phyloP scores from a whole-genome alignment of 106 monocot genomes.

The Vanilla planifolia region DNA sequence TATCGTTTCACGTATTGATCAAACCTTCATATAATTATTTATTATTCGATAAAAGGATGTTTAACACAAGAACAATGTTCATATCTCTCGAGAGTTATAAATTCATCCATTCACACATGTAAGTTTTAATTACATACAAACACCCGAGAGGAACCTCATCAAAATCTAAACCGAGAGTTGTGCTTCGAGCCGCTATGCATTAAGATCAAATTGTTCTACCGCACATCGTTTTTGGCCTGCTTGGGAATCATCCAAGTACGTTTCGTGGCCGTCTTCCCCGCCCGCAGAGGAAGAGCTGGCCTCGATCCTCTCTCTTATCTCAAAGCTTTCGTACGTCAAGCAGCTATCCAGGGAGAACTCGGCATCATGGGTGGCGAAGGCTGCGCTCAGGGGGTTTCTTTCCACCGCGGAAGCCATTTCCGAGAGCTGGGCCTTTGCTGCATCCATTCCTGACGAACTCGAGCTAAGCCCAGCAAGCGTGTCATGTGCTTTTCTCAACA shows the following conservation, averaged over 20 bases:
- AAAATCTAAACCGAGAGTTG: too few species aligned
- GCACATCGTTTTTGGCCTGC: neutral
- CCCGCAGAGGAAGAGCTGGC: conserved; percentile 7
- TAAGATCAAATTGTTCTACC: conserved; percentile 2
- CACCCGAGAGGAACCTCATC: too few species aligned
- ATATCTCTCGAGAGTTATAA: too few species aligned
- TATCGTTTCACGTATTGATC: too few species aligned
- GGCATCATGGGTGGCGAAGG: conserved; percentile 10
- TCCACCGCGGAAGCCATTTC: conserved; percentile 37
- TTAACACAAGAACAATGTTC: too few species aligned
- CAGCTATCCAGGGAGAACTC: conserved; percentile 66
- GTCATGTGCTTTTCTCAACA: conserved; percentile 68
- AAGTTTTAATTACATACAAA: too few species aligned
- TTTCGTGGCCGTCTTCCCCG: too few species aligned
- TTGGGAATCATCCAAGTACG: too few species aligned
- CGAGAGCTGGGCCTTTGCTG: conserved; percentile 43
- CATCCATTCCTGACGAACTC: conserved; percentile 18
- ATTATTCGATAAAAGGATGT: too few species aligned
- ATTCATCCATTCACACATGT: too few species aligned
- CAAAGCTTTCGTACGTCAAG: conserved; percentile 41
- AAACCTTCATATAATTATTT: too few species aligned
- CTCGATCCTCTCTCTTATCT: conserved; percentile 11
- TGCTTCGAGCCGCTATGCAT: neutral
- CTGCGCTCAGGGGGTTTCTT: conserved; percentile 14
- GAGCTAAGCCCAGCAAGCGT: conserved; percentile 31